Base-by-base conservation (phyloP, 176 grass and related monocot genomes). In the Zoysia japonica region DNA sequence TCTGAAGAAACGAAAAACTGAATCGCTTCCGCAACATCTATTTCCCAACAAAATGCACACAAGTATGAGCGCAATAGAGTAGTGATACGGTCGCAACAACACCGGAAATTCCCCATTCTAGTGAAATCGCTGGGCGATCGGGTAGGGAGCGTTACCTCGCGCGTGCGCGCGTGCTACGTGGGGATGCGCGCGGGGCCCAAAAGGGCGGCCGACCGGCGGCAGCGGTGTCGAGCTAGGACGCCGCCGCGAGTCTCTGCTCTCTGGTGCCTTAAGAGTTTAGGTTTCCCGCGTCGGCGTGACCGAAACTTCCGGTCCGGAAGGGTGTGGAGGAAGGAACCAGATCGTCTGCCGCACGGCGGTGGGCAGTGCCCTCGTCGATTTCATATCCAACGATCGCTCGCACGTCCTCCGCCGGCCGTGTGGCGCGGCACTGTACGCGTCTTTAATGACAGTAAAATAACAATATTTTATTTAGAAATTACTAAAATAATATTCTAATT, bases 141-240 rank as follows among this genome's bases (percentile, higher is more conserved):
- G 50, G 51, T 36, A 12, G 2, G 77, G 38, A 17, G 40, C 17
- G 16, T 79, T 69, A 79, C 77, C 65, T 79, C 38, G 49, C 38
- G 39, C 64, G 48, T 53, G 76, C 5, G 62, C 49, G 10, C 11
- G 7, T 45, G 44, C 13, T 12, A 13, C 20, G 6, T n/a, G 11
- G 37, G 11, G 62, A 28, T 3, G 36, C 1, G 10, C 3, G 36
- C 76, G 15, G 47, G 2, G 15, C 16, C 49, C 49, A 42, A 56
- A 8, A 20, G n/a, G 14, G 28, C 47, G 4, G 42, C 55, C 11
- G 10, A 14, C 5, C 1, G 5, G 12, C 20, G 38, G 40, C 48
- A 1, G 11, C 62, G 16, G 15, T 15, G 61, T 44, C 47, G 38
- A 67, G 17, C 16, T 11, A 79, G 63, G 64, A 6, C 47, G 17